Base-by-base conservation (phyloP, 192 early-diverging fungal species). In the Backusella tuberculispora region DNA sequence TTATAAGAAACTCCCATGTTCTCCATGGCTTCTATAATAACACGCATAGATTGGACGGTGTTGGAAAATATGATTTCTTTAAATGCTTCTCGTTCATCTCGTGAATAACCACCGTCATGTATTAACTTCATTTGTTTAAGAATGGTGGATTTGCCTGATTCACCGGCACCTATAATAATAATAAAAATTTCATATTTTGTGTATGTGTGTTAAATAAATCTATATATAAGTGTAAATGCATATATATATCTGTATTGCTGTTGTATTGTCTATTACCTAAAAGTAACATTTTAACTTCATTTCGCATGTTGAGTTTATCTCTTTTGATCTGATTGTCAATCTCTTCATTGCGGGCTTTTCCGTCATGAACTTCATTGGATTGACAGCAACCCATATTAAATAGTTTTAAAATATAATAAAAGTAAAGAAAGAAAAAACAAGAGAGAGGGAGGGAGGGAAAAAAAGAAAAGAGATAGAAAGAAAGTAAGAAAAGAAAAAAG, bases 71-170 rank as follows among this genome's bases (percentile, higher is more conserved):
- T 97, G 72, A 97, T 95, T 80, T 96, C 95, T 83, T 91, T 94
- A 87, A 95, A 98, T 40, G 95, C 92, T 76, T 94, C 91, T 63
- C 92, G 87, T 83, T 98, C 97, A 48, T 96, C 93, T 38, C 85
- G 79, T 66, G 90, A 91, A 85, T 96, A 99, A 6, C 96, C 97
- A 74, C 90, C 93, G 75, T 95, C 96, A 81, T 99, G 96, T 79
- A 99, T 98, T 46, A 99, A 87, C 80, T 95, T 96, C 96, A 99
- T 97, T 83, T 99, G 97, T 80, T 99, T 99, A 65, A 99, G 86
- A 81, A 99, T 95, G 14, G 97, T 99, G 48, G 91, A 93, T 85
- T 99, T 99, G 63, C 97, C 97, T 6, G 96, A 97, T 84, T 99
- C 97, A 79, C 96, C 96, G 48, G 97, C 95, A 80, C 93, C 94